Evolutionary conservation across 768 basidiomycete species (phyloP).

Genomic region (Russula lepida): DNA sequence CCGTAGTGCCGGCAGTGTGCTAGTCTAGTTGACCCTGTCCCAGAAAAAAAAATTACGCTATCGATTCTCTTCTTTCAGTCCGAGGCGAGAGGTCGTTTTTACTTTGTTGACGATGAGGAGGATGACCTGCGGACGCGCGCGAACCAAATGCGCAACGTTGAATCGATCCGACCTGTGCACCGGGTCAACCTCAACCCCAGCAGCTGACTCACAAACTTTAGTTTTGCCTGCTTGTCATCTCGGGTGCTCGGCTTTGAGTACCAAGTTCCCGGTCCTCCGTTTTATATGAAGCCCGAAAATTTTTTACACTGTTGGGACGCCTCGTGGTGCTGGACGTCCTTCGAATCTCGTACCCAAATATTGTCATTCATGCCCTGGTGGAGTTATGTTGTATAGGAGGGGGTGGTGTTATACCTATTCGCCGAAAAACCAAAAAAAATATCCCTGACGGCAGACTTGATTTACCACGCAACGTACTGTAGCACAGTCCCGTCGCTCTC

Average conservation of each 20-base stretch:
- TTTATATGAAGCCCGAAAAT: neutral
- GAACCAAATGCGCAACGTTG: neutral
- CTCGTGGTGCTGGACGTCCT: slow-evolving; percentile 12
- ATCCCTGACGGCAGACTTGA: too few species aligned
- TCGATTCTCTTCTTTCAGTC: slow-evolving; percentile 8
- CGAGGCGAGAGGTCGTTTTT: neutral
- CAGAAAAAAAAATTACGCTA: neutral
- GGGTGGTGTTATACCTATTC: slow-evolving; percentile 6
- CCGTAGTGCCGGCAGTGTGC: slow-evolving; percentile 6
- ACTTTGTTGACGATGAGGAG: neutral
- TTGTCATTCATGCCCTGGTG: slow-evolving; percentile 12
- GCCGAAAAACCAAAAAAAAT: neutral
- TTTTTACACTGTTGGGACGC: slow-evolving; percentile 5
- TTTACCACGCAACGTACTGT: too few species aligned
- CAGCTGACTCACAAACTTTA: neutral
- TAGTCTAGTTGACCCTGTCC: neutral
- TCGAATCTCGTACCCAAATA: slow-evolving; percentile 8
- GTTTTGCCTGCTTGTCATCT: neutral
- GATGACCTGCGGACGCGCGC: neutral
- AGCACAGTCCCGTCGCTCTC: too few species aligned
- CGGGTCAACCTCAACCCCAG: neutral
- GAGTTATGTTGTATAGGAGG: slow-evolving; percentile 1
- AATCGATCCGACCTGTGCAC: slow-evolving; percentile 14
- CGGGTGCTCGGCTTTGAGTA: slow-evolving; percentile 9
- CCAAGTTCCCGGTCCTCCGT: slow-evolving; percentile 9